Conservation (phyloP, 768 basidiomycete species). For the Amanita rimosa region DNA sequence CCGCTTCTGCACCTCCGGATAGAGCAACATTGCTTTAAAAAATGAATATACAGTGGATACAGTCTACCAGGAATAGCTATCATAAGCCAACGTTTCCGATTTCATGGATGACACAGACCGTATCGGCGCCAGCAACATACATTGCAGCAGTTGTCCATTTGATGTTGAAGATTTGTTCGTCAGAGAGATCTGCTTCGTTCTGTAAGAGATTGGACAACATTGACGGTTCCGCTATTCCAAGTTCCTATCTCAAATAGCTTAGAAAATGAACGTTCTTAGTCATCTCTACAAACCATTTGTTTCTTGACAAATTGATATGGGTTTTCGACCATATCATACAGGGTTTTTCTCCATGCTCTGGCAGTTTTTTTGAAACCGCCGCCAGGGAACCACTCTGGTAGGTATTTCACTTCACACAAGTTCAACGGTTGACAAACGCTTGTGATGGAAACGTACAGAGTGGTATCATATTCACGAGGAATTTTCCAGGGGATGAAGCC, state of each 20-base stretch:
- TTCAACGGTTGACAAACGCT: neutral
- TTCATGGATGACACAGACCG: constrained; percentile 2
- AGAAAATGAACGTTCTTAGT: neutral
- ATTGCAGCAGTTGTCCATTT: constrained; percentile 36
- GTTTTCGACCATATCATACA: constrained; percentile 20
- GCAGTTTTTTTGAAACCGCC: constrained; percentile 33
- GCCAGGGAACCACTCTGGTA: constrained; percentile 37
- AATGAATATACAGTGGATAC: constrained; percentile 27
- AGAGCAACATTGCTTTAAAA: constrained; percentile 26
- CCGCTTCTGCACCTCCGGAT: constrained; percentile 25
- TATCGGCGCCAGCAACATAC: constrained; percentile 36
- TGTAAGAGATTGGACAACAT: constrained; percentile 22
- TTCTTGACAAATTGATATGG: constrained; percentile 23
- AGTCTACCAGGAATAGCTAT: constrained; percentile 18
- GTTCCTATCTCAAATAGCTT: constrained; percentile 9
- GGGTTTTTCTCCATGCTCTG: constrained; percentile 19
- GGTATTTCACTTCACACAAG: constrained; percentile 20
- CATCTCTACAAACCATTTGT: constrained; percentile 17
- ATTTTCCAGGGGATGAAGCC: constrained; percentile 16
- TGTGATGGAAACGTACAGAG: neutral
- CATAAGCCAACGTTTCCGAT: neutral
- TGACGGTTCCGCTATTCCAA: constrained; percentile 22
- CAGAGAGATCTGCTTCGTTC: constrained; percentile 14
- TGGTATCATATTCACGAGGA: constrained; percentile 20
- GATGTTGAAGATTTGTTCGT: constrained; percentile 24